Conservation (phyloP, 192 early-diverging fungal species). For the Coemansia sp. region DNA sequence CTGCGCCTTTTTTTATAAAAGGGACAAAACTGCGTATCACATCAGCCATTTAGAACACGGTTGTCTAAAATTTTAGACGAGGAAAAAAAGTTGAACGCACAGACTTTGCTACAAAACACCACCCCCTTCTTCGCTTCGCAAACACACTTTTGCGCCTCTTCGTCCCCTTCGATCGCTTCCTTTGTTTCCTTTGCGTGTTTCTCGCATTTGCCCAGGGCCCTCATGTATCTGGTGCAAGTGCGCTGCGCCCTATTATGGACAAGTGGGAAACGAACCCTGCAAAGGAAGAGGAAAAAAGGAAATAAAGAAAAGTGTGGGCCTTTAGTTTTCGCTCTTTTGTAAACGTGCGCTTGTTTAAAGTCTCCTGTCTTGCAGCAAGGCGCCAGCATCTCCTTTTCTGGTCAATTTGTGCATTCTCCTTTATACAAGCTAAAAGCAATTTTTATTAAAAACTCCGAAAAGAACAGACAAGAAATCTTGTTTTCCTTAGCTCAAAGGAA, state of each 20-base stretch:
- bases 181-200: not conserved
- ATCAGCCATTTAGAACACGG: too few relatives aligned
- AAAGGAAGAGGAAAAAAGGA: not conserved
- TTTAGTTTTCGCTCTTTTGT: not conserved
- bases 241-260: too few relatives aligned
- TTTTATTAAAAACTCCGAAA: not conserved
- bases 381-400: not conserved
- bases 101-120: not conserved
- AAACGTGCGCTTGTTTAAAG: conserved; percentile 4
- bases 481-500: not conserved
- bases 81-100: not conserved
- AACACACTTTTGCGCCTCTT: too few relatives aligned
- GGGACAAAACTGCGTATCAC: too few relatives aligned
- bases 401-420: not conserved
- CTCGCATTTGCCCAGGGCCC: not conserved
- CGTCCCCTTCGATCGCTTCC: not conserved
- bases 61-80: too few relatives aligned
- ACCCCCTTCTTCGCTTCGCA: too few relatives aligned
- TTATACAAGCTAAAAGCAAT: not conserved
- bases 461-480: not conserved
- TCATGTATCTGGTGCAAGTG: not conserved
- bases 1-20: too few relatives aligned
- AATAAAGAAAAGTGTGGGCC: not conserved
- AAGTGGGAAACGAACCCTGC: not conserved
- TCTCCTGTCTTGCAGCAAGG: not conserved